phyloP scores from a whole-genome alignment of 192 early-diverging fungal species.

The Coemansia umbellata region DNA sequence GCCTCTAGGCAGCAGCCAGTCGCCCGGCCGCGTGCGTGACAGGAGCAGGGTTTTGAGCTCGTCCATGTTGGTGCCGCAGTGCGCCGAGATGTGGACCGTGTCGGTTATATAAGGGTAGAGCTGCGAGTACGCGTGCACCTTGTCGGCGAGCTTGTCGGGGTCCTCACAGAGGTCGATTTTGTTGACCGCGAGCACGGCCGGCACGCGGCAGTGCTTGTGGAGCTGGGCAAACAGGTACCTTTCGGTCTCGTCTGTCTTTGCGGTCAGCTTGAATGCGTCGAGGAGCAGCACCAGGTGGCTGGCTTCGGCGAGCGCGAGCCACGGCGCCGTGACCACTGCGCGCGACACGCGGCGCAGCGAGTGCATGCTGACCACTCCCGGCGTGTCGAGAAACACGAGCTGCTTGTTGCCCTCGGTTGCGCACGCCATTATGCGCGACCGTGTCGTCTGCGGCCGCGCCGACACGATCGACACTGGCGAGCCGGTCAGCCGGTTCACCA shows the following conservation, averaged over 20 bases:
- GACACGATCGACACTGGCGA: slow-evolving; percentile 63
- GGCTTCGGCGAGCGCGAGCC: slow-evolving; percentile 40
- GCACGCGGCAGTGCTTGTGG: neutral
- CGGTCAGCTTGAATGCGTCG: slow-evolving; percentile 36
- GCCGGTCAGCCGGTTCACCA: slow-evolving; percentile 64
- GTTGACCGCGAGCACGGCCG: slow-evolving; percentile 41
- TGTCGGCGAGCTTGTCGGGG: slow-evolving; percentile 10
- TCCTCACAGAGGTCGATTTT: slow-evolving; percentile 37
- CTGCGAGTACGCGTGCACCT: slow-evolving; percentile 10
- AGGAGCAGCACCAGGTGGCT: slow-evolving; percentile 23
- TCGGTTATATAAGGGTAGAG: slow-evolving; percentile 15
- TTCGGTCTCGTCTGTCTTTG: slow-evolving; percentile 33
- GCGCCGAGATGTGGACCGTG: slow-evolving; percentile 40
- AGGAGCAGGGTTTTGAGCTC: slow-evolving; percentile 20
- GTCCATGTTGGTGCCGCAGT: slow-evolving; percentile 30
- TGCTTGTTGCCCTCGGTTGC: slow-evolving; percentile 58
- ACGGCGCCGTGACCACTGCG: slow-evolving; percentile 37
- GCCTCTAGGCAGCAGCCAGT: slow-evolving; percentile 31
- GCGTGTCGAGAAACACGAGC: slow-evolving; percentile 55
- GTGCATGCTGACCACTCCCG: slow-evolving; percentile 39
- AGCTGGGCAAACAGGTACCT: slow-evolving; percentile 30
- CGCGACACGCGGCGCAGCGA: slow-evolving; percentile 31
- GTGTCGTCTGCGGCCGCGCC: slow-evolving; percentile 66
- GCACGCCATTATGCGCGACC: slow-evolving; percentile 60
- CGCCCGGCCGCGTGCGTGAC: slow-evolving; percentile 14